Base-by-base conservation (phyloP, 2,329 filamentous ascomycete genomes). In the Curvularia lunata region DNA sequence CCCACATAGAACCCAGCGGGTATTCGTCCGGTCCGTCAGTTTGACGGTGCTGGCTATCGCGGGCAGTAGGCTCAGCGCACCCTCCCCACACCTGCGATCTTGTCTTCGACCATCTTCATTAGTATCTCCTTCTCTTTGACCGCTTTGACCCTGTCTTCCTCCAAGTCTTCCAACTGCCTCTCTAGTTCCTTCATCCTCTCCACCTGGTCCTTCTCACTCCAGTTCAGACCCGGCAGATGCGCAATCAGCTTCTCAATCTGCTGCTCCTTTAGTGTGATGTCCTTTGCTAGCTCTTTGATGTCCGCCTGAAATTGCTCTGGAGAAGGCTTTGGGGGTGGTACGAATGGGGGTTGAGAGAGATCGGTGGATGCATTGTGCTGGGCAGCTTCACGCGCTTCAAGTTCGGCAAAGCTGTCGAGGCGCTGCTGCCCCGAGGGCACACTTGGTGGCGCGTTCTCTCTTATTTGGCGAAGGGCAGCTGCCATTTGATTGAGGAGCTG, bases 211-310 rank as follows among this genome's bases (percentile, higher is more conserved):
- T 85, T 82, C 74, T 94, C 90, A 69, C 89, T 94, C 61, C 88
- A 91, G 43, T 91, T 89, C 21, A 95, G 80, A 0, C 91, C 91
- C 0, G 91, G 91, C 2, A 96, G 81, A 21, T 84, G 85, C 16
- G 87, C 89, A 56, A 94, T 90, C 47, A 95, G 79, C 43, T 86
- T 82, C 75, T 95, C 91, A 61, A 95, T 92, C 78, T 94, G 90
- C 78, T 93, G 90, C 68, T 92, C 89, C 70, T 93, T 92, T 56
- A 90, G 75, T 56, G 94, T 88, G 25, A 95, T 81, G 72, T 94
- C 91, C 61, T 86, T 85, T 37, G 90, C 89, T 52, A 95, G 81
- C 75, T 94, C 91, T 59, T 86, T 81, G 72, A 92, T 84, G 46
- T 88, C 86, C 3, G 85, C 84, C 54, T 84, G 91, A 49, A 86